Conservation (phyloP, 768 basidiomycete species). For the Phaeotremella skinneri region DNA sequence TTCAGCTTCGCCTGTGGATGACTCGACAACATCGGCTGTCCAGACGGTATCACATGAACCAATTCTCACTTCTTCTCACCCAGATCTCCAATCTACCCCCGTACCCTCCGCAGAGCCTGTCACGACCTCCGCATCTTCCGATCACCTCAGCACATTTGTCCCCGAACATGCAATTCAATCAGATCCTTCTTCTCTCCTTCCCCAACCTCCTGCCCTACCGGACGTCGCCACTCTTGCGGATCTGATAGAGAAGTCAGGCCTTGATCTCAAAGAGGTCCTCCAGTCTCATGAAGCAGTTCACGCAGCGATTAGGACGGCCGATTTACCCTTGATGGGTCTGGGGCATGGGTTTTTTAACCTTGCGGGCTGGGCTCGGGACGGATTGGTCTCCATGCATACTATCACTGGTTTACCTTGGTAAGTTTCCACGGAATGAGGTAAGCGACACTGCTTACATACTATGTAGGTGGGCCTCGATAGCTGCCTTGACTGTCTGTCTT, state of each 20-base stretch:
- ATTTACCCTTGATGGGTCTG: constrained; percentile 44
- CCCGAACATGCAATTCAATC: constrained; percentile 6
- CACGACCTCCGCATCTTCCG: constrained; percentile 14
- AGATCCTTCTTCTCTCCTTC: constrained; percentile 21
- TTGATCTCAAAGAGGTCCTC: constrained; percentile 39
- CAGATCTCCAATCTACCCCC: constrained; percentile 25
- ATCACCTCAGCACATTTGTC: background rate
- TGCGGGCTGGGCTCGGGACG: constrained; percentile 45
- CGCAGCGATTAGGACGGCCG: constrained; percentile 41
- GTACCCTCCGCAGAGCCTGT: constrained; percentile 1
- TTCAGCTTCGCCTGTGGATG: background rate
- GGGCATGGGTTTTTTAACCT: constrained; percentile 40
- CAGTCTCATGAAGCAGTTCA: constrained; percentile 47
- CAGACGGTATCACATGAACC: constrained; percentile 28
- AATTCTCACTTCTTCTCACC: constrained; percentile 30
- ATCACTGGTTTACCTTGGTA: constrained; percentile 48
- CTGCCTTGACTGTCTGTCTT: constrained; percentile 38
- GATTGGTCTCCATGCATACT: constrained; percentile 39
- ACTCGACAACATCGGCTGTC: constrained; percentile 5
- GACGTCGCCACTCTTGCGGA: constrained; percentile 29
- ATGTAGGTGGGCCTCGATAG: constrained; percentile 49
- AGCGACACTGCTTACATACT: background rate
- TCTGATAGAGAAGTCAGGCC: constrained; percentile 26
- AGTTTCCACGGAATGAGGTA: constrained; percentile 1
- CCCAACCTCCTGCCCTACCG: constrained; percentile 13